phyloP scores from a whole-genome alignment of 495 filamentous ascomycete species.

The Annulohypoxylon bovei region DNA sequence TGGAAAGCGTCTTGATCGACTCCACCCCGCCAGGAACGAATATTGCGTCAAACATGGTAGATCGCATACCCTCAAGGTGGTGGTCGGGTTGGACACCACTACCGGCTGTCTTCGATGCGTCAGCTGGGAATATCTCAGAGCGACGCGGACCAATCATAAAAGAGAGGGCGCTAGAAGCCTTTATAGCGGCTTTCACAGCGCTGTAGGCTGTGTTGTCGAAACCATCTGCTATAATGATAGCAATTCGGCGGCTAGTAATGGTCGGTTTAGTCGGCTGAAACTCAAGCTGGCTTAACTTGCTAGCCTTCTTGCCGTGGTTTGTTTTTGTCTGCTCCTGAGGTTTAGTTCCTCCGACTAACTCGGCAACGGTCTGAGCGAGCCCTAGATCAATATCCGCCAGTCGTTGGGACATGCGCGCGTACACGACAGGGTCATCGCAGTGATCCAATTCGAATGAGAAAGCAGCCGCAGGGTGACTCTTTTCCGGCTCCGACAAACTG shows the following conservation, averaged over 20 bases:
- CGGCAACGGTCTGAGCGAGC: constrained; percentile 75
- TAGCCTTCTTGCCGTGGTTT: constrained; percentile 75
- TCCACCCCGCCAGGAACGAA: constrained; percentile 81
- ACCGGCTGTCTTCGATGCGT: constrained; percentile 54
- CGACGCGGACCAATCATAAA: constrained; percentile 75
- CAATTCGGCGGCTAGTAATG: constrained; percentile 76
- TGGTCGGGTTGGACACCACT: constrained; percentile 76
- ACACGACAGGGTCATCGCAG: constrained; percentile 86
- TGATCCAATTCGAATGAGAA: constrained; percentile 88
- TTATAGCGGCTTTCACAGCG: constrained; percentile 69
- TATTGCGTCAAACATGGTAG: constrained; percentile 85
- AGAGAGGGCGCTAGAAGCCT: constrained; percentile 70
- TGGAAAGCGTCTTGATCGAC: constrained; percentile 65
- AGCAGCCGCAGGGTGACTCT: constrained; percentile 73
- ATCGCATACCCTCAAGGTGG: constrained; percentile 82
- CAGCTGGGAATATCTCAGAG: constrained; percentile 67
- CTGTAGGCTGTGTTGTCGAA: constrained; percentile 74
- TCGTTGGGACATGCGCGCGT: constrained; percentile 74
- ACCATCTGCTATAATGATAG: constrained; percentile 83
- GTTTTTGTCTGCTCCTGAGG: constrained; percentile 60
- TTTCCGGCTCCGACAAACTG: constrained; percentile 75
- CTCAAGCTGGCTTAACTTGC: constrained; percentile 74
- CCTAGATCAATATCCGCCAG: constrained; percentile 76
- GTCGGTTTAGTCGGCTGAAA: constrained; percentile 69
- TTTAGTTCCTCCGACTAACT: constrained; percentile 71